Evolutionary conservation across 139 green algal genomes (phyloP).

Genomic region (Bryopsis sp.): DNA sequence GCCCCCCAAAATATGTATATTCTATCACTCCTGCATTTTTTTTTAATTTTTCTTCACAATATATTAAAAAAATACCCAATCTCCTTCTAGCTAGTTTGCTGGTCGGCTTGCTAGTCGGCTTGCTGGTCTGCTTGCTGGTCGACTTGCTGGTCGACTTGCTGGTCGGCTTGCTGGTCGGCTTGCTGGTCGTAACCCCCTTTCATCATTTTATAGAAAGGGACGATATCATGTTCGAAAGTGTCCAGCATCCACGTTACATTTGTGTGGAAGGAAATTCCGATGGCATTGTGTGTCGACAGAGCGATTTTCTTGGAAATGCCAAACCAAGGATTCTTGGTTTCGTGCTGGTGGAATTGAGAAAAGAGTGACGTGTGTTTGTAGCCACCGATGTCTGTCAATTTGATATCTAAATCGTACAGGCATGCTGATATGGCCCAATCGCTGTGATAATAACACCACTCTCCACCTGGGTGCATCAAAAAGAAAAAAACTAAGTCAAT

Average conservation of each 20-base stretch:
- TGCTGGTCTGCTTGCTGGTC: no score
- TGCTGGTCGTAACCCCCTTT: no score
- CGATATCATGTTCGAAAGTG: background rate
- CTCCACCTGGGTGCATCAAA: no score
- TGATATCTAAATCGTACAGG: background rate
- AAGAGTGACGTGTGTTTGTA: background rate
- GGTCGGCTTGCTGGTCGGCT: no score
- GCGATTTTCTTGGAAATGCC: background rate
- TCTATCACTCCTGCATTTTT: no score
- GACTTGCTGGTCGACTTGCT: no score
- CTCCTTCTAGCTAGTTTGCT: no score
- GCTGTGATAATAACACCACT: slow-evolving; percentile 7
- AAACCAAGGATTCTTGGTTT: background rate
- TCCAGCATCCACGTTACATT: background rate
- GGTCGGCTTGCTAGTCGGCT: no score
- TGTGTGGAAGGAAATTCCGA: background rate
- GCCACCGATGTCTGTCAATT: background rate
- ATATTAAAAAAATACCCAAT: no score
- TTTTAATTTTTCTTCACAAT: no score
- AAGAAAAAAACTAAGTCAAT: no score
- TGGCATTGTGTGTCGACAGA: background rate
- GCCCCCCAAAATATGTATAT: no score
- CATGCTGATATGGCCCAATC: slow-evolving; percentile 5
- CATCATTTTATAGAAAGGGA: slow-evolving; percentile 11
- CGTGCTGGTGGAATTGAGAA: background rate